phyloP scores from a whole-genome alignment of 495 filamentous ascomycete genomes.

The Aspergillus sparsus region DNA sequence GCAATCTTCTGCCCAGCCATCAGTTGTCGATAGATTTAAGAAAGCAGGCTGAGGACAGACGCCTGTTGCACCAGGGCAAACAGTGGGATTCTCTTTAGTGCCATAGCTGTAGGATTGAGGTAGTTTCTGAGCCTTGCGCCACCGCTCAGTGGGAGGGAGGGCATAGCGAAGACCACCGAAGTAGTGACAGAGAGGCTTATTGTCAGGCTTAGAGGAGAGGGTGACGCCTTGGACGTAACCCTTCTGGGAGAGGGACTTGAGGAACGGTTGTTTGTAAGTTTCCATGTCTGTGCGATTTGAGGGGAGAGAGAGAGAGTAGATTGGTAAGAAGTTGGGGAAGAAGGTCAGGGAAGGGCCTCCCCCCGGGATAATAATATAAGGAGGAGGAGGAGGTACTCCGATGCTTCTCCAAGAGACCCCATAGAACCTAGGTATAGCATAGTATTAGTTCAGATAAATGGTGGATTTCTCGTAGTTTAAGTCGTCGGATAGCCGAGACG shows the following conservation, averaged over 20 bases:
- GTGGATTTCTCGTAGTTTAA: not conserved
- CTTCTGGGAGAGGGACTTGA: slow-evolving; percentile 34
- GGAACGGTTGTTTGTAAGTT: slow-evolving; percentile 28
- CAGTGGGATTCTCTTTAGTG: slow-evolving; percentile 31
- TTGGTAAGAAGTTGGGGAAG: not conserved
- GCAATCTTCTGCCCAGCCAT: slow-evolving; percentile 43
- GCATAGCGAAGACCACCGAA: slow-evolving; percentile 49
- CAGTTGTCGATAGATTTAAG: slow-evolving; percentile 22
- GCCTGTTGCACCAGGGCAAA: slow-evolving; percentile 32
- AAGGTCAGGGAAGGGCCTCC: too few species aligned
- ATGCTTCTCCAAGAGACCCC: not conserved
- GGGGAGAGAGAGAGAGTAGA: not conserved
- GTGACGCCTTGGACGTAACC: slow-evolving; percentile 42
- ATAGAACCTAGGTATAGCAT: not conserved
- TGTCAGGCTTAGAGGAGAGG: slow-evolving; percentile 25
- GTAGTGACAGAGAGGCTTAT: slow-evolving; percentile 39
- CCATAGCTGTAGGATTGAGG: slow-evolving; percentile 41
- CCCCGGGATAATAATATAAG: not conserved
- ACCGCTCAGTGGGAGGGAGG: slow-evolving; percentile 38
- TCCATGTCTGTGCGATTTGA: slow-evolving; percentile 27
- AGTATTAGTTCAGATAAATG: not conserved
- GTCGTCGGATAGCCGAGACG: slow-evolving; percentile 18
- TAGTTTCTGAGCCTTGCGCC: slow-evolving; percentile 38
- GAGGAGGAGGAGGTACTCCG: too few species aligned
- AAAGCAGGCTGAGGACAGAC: slow-evolving; percentile 44